Conservation (phyloP, 2,329 filamentous ascomycete genomes). For the Peltaster fructicola region DNA sequence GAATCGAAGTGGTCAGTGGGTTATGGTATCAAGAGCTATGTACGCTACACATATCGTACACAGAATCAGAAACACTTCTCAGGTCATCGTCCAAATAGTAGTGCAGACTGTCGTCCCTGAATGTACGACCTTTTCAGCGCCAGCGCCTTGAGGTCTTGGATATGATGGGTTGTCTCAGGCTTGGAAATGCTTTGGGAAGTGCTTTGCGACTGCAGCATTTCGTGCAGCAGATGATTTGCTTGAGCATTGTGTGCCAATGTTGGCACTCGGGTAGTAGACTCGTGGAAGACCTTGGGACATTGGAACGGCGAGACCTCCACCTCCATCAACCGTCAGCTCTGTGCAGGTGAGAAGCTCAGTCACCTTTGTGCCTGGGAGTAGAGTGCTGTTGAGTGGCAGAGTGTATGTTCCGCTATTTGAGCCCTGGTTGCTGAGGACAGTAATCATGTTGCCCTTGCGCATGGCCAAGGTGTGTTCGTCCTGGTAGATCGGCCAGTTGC, state of each 20-base stretch:
- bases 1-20: too few species aligned
- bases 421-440: slow-evolving; percentile 18
- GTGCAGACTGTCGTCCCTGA: too few species aligned
- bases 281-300: slow-evolving; percentile 20
- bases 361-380: slow-evolving; percentile 13
- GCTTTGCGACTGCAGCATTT: too few species aligned
- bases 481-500: slow-evolving; percentile 22
- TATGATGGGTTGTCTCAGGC: too few species aligned
- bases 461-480: slow-evolving; percentile 28
- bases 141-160: too few species aligned
- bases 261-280: slow-evolving; percentile 19
- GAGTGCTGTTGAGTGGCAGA: slow-evolving; percentile 13
- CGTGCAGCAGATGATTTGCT: too few species aligned
- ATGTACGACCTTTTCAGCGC: too few species aligned
- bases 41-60: too few species aligned
- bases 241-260: slow-evolving; percentile 3
- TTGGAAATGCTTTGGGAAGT: too few species aligned
- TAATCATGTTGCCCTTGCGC: slow-evolving; percentile 30
- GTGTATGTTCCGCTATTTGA: slow-evolving; percentile 11
- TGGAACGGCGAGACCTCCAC: slow-evolving; percentile 17
- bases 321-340: slow-evolving; percentile 11
- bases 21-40: too few species aligned
- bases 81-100: too few species aligned
- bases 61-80: too few species aligned
- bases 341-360: slow-evolving; percentile 23